Evolutionary conservation across 345 rosid genomes (phyloP).

Genomic region (Eucalyptus shirleyi): DNA sequence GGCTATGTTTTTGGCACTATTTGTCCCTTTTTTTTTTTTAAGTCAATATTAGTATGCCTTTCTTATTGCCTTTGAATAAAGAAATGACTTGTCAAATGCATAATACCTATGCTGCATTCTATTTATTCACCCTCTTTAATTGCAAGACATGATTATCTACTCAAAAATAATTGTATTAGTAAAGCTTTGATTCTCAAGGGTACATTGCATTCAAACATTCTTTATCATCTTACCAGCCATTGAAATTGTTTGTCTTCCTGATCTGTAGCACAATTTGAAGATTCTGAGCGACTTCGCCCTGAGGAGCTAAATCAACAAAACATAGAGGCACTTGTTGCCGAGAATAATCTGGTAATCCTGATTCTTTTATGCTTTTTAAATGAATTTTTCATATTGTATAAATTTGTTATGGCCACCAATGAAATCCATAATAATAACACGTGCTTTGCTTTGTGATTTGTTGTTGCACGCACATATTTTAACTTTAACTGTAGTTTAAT

Average conservation of each 20-base stretch:
- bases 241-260: background rate
- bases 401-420: background rate
- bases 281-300: slow-evolving; percentile 88
- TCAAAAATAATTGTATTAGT: background rate
- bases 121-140: background rate
- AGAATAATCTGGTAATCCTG: slow-evolving; percentile 70
- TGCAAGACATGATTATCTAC: background rate
- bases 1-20: background rate
- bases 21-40: background rate
- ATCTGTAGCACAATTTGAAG: slow-evolving; percentile 54
- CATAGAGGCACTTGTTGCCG: slow-evolving; percentile 97
- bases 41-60: background rate
- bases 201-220: background rate
- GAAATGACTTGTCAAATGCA: background rate
- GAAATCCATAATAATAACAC: background rate
- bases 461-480: background rate
- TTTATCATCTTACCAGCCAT: background rate
- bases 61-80: background rate
- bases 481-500: background rate
- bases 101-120: background rate
- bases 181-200: background rate
- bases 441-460: background rate
- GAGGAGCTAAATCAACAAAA: slow-evolving; percentile 98
- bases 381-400: background rate
- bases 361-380: background rate